These are phyloP conservation scores for Coprinopsis cinerea DNA, from an alignment of 768 basidiomycete genomes.

Conservation along the genomic window DNA sequence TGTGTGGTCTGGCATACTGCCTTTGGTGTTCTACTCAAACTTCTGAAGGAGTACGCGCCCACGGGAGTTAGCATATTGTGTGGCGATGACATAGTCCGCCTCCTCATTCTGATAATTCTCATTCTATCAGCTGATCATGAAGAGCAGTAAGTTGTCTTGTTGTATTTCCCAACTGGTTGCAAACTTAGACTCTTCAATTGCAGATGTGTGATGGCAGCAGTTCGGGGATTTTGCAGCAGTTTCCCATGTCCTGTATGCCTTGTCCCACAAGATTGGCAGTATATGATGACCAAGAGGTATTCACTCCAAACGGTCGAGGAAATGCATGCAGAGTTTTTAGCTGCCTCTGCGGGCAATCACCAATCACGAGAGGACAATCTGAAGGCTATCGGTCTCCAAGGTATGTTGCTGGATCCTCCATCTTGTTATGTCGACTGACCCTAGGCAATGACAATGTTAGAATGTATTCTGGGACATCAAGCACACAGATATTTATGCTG, in stretches of 20 bases:
- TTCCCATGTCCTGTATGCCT: constrained; percentile 35
- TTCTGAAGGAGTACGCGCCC: constrained; percentile 13
- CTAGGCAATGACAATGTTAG: no score
- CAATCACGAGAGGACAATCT: no score
- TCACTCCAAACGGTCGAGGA: no score
- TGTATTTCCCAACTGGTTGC: not conserved
- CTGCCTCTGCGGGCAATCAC: no score
- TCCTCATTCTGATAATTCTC: constrained; percentile 30
- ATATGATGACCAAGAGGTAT: no score
- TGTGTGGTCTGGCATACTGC: constrained; percentile 31
- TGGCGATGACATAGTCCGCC: constrained; percentile 16
- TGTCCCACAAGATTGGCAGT: constrained; percentile 21
- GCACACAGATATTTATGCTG: no score
- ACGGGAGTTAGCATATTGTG: constrained; percentile 11
- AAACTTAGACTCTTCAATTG: not conserved
- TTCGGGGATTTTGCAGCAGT: constrained; percentile 20
- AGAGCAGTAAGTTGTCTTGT: constrained; percentile 31
- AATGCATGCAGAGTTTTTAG: no score
- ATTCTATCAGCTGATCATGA: constrained; percentile 39
- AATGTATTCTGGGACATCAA: no score
- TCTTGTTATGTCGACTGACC: no score
- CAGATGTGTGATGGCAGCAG: constrained; percentile 30
- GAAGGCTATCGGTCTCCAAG: no score
- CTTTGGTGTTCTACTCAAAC: constrained; percentile 25
- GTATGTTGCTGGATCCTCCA: no score